These are phyloP conservation scores for Notholithocarpus densiflorus DNA, from an alignment of 306 rosid species.

Conservation along the genomic window DNA sequence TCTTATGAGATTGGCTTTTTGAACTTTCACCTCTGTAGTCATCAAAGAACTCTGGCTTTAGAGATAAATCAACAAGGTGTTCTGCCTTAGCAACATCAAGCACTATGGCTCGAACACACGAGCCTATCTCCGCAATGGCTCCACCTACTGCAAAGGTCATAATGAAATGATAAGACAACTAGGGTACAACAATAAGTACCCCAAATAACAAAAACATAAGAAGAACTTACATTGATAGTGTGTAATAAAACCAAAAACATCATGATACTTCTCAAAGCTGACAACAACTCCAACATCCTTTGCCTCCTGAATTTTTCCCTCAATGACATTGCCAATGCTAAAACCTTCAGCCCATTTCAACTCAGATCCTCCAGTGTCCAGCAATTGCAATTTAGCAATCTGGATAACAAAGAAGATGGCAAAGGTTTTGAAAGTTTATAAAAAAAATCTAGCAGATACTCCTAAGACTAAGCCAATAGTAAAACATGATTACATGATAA, in stretches of 20 bases:
- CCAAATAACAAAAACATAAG: neutral
- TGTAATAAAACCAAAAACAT: constrained; percentile 76
- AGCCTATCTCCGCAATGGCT: constrained; percentile 51
- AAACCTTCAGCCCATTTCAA: constrained; percentile 66
- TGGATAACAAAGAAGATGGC: constrained; percentile 31
- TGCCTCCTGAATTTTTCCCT: constrained; percentile 72
- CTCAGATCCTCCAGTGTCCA: constrained; percentile 43
- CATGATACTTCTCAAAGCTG: constrained; percentile 67
- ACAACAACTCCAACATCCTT: constrained; percentile 71
- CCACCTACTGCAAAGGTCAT: constrained; percentile 55
- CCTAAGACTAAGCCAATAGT: neutral
- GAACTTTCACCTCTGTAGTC: constrained; percentile 44
- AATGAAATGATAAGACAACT: constrained; percentile 1
- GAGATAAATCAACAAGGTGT: constrained; percentile 69
- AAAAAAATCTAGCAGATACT: neutral
- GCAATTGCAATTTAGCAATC: constrained; percentile 61
- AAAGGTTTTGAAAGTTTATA: constrained; percentile 11
- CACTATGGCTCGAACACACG: constrained; percentile 65
- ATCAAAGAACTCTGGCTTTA: constrained; percentile 58
- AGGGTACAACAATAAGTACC: constrained; percentile 13
- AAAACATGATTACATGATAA: neutral
- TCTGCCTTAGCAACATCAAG: constrained; percentile 85
- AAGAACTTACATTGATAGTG: constrained; percentile 64
- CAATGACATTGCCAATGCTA: constrained; percentile 49
- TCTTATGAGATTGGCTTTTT: constrained; percentile 42